Evolutionary conservation across 2,329 filamentous ascomycete species (phyloP).

Genomic region (Trichoderma sp.): DNA sequence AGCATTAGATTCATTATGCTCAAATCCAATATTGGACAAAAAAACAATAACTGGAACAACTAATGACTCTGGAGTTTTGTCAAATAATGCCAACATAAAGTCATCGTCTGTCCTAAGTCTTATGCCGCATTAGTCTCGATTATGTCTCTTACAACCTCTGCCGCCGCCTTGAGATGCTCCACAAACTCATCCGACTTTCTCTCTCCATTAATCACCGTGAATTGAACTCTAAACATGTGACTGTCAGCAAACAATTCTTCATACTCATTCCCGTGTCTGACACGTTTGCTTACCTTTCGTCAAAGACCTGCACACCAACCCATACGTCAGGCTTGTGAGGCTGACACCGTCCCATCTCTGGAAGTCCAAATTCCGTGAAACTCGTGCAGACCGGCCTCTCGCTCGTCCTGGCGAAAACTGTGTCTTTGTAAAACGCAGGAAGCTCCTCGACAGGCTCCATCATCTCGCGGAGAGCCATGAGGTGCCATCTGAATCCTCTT

Average conservation of each 20-base stretch:
- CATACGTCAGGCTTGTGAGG: slow-evolving; percentile 1
- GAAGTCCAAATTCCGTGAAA: slow-evolving; percentile 8
- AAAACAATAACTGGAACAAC: too few species aligned
- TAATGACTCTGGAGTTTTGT: too few species aligned
- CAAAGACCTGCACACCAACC: slow-evolving; percentile 17
- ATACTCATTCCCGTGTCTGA: background rate
- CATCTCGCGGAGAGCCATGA: slow-evolving; percentile 9
- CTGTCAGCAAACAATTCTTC: background rate
- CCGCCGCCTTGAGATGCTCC: background rate
- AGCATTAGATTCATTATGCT: too few species aligned
- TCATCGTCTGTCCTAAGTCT: background rate
- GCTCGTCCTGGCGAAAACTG: background rate
- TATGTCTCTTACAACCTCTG: background rate
- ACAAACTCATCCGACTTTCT: slow-evolving; percentile 8
- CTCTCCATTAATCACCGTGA: slow-evolving; percentile 9
- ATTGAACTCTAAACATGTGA: background rate
- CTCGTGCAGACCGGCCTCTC: slow-evolving; percentile 1
- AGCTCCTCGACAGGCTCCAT: slow-evolving; percentile 1
- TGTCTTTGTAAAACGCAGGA: background rate
- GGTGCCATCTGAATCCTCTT: slow-evolving; percentile 12
- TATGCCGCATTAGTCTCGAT: background rate
- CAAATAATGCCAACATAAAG: too few species aligned
- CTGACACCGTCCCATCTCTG: slow-evolving; percentile 12
- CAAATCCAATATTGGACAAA: too few species aligned
- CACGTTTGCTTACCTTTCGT: background rate